Conservation (phyloP, 2,329 filamentous ascomycete species). For the Eutypa lata region DNA sequence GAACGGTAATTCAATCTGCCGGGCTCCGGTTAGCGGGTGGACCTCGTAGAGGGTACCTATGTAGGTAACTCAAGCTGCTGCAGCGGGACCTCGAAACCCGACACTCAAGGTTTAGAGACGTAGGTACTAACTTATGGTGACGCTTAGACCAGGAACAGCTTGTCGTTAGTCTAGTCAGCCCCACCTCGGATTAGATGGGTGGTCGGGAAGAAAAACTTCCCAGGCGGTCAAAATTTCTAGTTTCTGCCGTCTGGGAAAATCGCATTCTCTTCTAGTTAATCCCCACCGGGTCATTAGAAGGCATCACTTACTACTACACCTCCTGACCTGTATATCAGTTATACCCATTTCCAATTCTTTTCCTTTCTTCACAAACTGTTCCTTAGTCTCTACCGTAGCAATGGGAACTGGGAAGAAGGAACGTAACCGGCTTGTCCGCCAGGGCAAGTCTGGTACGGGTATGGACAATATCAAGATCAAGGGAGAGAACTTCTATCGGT, state of each 20-base stretch:
- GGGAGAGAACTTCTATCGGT: slow-evolving; percentile 98
- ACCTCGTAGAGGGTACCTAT: neutral
- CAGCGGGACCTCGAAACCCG: no score
- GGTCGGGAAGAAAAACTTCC: neutral
- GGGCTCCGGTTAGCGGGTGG: neutral
- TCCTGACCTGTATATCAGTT: no score
- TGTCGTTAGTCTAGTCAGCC: no score
- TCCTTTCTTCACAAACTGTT: slow-evolving; percentile 3
- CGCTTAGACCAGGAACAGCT: neutral
- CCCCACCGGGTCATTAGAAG: neutral
- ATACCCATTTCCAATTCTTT: neutral
- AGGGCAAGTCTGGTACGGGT: slow-evolving; percentile 82
- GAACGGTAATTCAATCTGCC: neutral
- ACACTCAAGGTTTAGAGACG: no score
- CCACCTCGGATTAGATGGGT: no score
- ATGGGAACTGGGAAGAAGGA: slow-evolving; percentile 97
- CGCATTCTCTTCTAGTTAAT: neutral
- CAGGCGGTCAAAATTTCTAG: neutral
- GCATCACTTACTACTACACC: neutral
- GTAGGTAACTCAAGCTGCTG: no score
- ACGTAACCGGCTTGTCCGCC: slow-evolving; percentile 72
- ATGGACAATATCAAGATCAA: slow-evolving; percentile 90
- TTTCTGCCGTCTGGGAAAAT: neutral
- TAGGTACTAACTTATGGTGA: neutral
- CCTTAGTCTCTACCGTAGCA: slow-evolving; percentile 30